Conservation (phyloP, 1,139 yeast genomes). For the Saccharomyces hybrid region DNA sequence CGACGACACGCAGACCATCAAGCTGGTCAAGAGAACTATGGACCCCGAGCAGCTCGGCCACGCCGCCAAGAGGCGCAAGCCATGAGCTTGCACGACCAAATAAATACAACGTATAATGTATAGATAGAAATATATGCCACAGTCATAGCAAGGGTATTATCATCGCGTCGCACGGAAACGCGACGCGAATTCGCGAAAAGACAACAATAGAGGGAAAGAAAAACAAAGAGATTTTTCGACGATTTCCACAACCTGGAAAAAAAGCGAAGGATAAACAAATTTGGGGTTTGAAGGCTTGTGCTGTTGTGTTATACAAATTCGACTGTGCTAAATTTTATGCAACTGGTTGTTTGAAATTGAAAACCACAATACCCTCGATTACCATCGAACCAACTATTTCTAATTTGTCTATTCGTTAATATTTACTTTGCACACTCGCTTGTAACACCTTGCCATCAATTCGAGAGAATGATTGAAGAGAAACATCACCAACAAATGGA, state of each 20-base stretch:
- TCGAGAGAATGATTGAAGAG: not conserved
- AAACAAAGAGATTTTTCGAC: not conserved
- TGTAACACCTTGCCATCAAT: not conserved
- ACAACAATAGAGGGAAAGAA: not conserved
- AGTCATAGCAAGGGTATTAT: not conserved
- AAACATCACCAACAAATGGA: not conserved
- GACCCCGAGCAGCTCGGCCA: not conserved
- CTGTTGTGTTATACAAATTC: not conserved
- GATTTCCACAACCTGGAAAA: not conserved
- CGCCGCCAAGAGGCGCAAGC: not conserved
- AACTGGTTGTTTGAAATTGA: too few species aligned
- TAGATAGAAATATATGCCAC: not conserved
- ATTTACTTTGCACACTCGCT: not conserved
- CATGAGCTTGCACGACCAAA: not conserved
- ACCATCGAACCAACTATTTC: not conserved
- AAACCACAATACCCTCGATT: too few species aligned
- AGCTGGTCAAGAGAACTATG: constrained; percentile 26
- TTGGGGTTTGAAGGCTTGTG: not conserved
- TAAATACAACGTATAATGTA: not conserved
- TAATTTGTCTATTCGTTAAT: not conserved
- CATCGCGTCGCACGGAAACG: not conserved
- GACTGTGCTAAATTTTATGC: too few species aligned
- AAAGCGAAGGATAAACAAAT: not conserved
- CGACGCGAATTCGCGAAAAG: constrained; percentile 1
- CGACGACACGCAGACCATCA: constrained; percentile 9